Evolutionary conservation across 2,329 filamentous ascomycete genomes (phyloP).

Genomic region (Penicillium verrucosum): DNA sequence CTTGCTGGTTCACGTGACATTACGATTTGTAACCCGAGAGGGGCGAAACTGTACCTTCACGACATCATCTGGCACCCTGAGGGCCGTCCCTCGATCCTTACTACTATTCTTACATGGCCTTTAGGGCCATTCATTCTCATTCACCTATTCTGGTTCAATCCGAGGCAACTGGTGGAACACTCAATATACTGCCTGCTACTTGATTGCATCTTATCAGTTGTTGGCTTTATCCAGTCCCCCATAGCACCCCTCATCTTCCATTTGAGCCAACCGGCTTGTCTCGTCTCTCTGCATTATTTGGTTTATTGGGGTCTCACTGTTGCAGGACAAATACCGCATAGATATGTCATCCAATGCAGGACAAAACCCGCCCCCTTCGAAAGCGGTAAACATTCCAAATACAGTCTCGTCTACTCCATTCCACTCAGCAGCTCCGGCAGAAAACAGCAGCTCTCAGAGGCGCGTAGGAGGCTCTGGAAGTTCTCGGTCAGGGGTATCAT

Average conservation of each 20-base stretch:
- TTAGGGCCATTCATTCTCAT: conserved; percentile 15
- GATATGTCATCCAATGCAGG: conserved; percentile 43
- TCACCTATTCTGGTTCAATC: conserved; percentile 1
- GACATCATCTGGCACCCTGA: conserved; percentile 10
- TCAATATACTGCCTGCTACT: background rate
- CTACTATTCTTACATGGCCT: conserved; percentile 25
- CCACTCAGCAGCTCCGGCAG: conserved; percentile 31
- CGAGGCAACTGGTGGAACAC: conserved; percentile 8
- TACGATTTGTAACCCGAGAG: conserved; percentile 10
- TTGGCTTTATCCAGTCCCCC: conserved; percentile 2
- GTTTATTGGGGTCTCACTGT: background rate
- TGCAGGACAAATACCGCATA: background rate
- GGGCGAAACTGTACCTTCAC: conserved; percentile 5
- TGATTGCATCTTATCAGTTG: conserved; percentile 17
- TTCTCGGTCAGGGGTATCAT: conserved; percentile 39
- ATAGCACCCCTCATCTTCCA: conserved; percentile 1
- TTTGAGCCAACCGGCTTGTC: background rate
- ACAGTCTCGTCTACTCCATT: conserved; percentile 33
- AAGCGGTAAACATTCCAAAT: conserved; percentile 38
- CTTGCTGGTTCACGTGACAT: conserved; percentile 4
- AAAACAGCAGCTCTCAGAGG: conserved; percentile 39
- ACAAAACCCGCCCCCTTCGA: conserved; percentile 36
- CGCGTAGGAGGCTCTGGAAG: conserved; percentile 42
- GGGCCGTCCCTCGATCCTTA: conserved; percentile 17
- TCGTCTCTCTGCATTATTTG: background rate